These are phyloP conservation scores for Leccinum disarticulatum DNA, from an alignment of 768 basidiomycete species.

Conservation along the genomic window DNA sequence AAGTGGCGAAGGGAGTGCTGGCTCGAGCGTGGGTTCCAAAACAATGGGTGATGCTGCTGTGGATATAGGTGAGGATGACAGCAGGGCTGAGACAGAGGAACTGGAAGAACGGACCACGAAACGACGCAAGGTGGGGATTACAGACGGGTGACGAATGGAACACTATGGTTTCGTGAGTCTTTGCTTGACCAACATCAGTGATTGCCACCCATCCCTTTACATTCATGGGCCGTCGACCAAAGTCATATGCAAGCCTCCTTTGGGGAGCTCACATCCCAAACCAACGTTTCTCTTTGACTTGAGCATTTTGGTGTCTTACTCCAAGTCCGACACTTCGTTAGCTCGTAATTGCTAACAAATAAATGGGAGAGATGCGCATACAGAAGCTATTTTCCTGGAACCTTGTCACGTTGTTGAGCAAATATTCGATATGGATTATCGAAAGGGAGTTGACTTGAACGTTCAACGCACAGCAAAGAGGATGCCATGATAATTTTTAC, in stretches of 20 bases:
- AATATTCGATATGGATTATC: too few species aligned
- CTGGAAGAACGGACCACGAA: slow-evolving; percentile 14
- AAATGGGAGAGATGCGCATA: too few species aligned
- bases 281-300: too few species aligned
- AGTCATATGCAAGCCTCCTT: background rate
- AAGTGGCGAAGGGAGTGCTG: background rate
- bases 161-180: background rate
- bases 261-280: background rate
- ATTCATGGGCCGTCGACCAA: background rate
- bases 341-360: too few species aligned
- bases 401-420: too few species aligned
- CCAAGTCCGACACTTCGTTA: too few species aligned
- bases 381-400: too few species aligned
- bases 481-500: too few species aligned
- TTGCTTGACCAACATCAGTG: background rate
- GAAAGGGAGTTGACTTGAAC: too few species aligned
- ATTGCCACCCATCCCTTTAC: background rate
- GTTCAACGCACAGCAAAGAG: too few species aligned
- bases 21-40: background rate
- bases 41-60: background rate
- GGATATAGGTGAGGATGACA: background rate
- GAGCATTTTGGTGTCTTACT: too few species aligned
- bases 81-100: slow-evolving; percentile 1
- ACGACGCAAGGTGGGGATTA: slow-evolving; percentile 13
- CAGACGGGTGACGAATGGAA: slow-evolving; percentile 3